Conservation (phyloP, 2,329 filamentous ascomycete species). For the Exophiala calicioides region DNA sequence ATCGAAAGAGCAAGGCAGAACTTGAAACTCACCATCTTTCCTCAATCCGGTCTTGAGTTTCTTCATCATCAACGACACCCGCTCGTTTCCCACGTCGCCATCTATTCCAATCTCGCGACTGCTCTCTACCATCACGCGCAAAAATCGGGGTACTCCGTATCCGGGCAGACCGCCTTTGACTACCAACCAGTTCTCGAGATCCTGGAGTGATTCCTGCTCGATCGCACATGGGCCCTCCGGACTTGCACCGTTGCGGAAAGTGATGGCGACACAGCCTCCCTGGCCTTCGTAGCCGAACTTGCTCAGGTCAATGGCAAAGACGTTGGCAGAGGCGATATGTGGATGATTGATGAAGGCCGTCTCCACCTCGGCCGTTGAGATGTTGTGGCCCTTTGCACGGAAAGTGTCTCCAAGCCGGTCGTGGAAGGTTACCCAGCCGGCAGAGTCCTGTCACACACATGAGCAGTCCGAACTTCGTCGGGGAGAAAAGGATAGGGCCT, state of each 20-base stretch:
- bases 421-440: slow-evolving; percentile 74
- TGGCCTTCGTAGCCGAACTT: background rate
- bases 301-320: slow-evolving; percentile 8
- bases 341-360: slow-evolving; percentile 14
- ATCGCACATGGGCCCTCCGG: no score
- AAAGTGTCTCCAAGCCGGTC: slow-evolving; percentile 61
- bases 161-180: no score
- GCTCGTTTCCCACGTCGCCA: no score
- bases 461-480: no score
- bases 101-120: no score
- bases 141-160: no score
- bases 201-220: no score
- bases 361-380: slow-evolving; percentile 73
- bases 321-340: slow-evolving; percentile 13
- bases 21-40: slow-evolving; percentile 11
- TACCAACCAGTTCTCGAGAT: no score
- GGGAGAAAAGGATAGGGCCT: no score
- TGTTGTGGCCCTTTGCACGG: slow-evolving; percentile 71
- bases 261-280: background rate
- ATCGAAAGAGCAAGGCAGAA: background rate
- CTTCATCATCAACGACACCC: slow-evolving; percentile 19
- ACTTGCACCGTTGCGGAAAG: no score
- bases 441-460: slow-evolving; percentile 64
- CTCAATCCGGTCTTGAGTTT: slow-evolving; percentile 15
- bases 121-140: no score